Evolutionary conservation across 306 rosid species (phyloP), one percentile per base, ranked within the genome.

Genomic region (Medicago ruthenica): DNA sequence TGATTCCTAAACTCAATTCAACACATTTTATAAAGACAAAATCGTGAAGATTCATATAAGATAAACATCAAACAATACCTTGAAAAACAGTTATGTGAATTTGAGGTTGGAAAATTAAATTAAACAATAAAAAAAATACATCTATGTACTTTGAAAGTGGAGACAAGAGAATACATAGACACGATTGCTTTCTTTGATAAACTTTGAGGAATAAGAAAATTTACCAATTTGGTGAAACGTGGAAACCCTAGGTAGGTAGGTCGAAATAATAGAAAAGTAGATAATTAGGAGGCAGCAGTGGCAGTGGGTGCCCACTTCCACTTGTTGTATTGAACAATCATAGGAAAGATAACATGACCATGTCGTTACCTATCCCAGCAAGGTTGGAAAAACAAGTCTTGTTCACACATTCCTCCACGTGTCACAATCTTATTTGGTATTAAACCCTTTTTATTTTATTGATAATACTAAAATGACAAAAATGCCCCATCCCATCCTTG

Each of bases 301-400:
- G 76, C 81, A 74, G 13, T 77, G 87, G 39, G 81, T 67, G 85
- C 74, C 86, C 89, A 78, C 57, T 76, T 84, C 81, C 83, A 53
- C 69, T 65, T 66, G 24, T 71, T 78, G 51, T 79, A 65, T 59
- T 76, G 69, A 81, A 70, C 82, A 86, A 78, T 83, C 86, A 85
- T 88, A 86, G 89, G 87, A 85, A 85, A 68, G 80, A 78, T 78
- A 86, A 81, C 88, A 83, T 93, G 86, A 90, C 77, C 57, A 71
- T 71, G 87, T 82, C 86, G 86, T 88, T 87, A 84, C 79, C 85
- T 70, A 81, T 81, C 87, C 89, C 89, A 69, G 86, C 92, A 89
- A 77, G 79, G 80, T 79, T 47, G 81, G 85, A 83, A 81, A 45
- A 45, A 45, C 14, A 13, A 24, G 39, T 87, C 84, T 92, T 80